Base-by-base conservation (phyloP, 2,329 filamentous ascomycete genomes). In the Aspergillus fructus region DNA sequence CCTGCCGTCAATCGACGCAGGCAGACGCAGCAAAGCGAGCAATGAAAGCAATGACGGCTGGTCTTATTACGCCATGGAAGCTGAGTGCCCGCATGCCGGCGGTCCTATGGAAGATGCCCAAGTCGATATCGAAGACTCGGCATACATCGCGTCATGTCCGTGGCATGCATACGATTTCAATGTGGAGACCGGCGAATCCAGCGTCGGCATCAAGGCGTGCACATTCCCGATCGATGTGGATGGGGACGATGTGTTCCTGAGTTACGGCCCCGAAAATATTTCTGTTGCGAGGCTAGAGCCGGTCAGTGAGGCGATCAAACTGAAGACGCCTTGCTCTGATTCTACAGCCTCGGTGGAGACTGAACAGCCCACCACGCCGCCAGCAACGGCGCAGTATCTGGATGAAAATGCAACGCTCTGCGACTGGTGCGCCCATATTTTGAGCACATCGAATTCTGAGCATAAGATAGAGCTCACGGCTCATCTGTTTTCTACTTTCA, bases 151-250 rank as follows among this genome's bases (percentile, higher is more conserved):
- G 17, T 79, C 77, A 2, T 80, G 78, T 58, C 78, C 78, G 13
- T 80, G 78, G 78, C 78, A 80, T 64, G 78, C 78, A 2, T 80
- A 80, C 61, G 78, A 80, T 62, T 80, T 80, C 60, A 79, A 79
- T 55, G 76, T 79, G 56, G 76, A 79, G 65, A 79, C 78, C 0
- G 78, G 78, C 53, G 75, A 79, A 66, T 80, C 78, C 6, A 80
- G 77, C 59, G 76, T 78, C 17, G 78, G 78, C 11, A 71, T 79
- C 58, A 78, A 78, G 64, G 71, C 78, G 3, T 80, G 78, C 66
- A 80, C 77, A 1, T 80, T 78, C 50, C 76, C 76, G 1, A 69
- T 80, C 42, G 63, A 72, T 49, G 65, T 78, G 5, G 59, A 71
- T 6, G 71, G 69, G 23, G 75, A 71, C 4, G 63, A 59, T 24